Conservation (phyloP, 495 filamentous ascomycete genomes). For the Chaetomium cochliodes region DNA sequence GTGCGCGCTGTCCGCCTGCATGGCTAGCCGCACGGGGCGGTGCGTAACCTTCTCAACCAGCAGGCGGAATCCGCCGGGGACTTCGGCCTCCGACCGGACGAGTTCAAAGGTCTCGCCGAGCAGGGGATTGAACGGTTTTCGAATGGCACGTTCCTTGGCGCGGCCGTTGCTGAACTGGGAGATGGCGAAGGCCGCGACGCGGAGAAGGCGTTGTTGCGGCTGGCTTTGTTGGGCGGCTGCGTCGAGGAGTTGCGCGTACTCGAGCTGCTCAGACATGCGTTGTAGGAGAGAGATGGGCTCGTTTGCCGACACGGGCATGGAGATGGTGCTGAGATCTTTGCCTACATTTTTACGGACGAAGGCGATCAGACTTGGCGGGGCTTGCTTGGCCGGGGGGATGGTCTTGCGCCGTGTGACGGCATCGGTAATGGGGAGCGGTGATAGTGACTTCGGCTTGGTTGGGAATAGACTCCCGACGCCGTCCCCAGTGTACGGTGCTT, state of each 20-base stretch:
- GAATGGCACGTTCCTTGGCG: slow-evolving; percentile 84
- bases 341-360: slow-evolving; percentile 97
- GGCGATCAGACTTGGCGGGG: slow-evolving; percentile 85
- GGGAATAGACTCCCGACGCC: slow-evolving; percentile 63
- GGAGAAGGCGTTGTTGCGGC: slow-evolving; percentile 68
- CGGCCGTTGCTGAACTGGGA: slow-evolving; percentile 75
- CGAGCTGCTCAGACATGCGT: slow-evolving; percentile 80
- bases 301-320: slow-evolving; percentile 96
- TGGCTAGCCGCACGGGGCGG: slow-evolving; percentile 86
- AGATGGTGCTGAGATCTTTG: slow-evolving; percentile 92
- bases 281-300: slow-evolving; percentile 88
- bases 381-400: slow-evolving; percentile 66
- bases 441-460: slow-evolving; percentile 65
- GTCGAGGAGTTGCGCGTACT: slow-evolving; percentile 84
- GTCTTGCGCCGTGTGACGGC: slow-evolving; percentile 65
- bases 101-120: slow-evolving; percentile 95
- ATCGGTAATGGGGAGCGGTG: slow-evolving; percentile 70
- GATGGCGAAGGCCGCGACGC: slow-evolving; percentile 86
- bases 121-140: slow-evolving; percentile 98
- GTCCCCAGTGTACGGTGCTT: slow-evolving; percentile 37
- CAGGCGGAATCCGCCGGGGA: slow-evolving; percentile 75
- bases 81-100: slow-evolving; percentile 72
- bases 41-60: slow-evolving; percentile 91
- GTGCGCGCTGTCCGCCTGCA: slow-evolving; percentile 77
- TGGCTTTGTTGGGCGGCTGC: slow-evolving; percentile 60